Percentiles rank a stretch among this genome's conserved stretches.
Evolutionary conservation across 2,329 filamentous ascomycete genomes (phyloP).

Genomic region (Calonectria pauciramosa): DNA sequence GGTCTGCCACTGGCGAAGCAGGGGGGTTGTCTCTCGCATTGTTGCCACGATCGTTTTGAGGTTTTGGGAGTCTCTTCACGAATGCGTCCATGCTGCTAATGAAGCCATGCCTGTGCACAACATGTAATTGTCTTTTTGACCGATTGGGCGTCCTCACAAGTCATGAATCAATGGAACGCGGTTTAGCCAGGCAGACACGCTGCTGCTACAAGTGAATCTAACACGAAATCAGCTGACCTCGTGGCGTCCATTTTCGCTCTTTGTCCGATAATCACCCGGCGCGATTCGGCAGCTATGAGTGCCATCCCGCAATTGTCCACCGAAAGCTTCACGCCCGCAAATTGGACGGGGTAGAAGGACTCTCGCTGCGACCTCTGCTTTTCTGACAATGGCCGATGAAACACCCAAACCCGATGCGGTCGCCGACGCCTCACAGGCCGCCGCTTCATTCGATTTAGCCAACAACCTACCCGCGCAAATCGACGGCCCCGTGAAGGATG

Average conservation of each 20-base stretch:
- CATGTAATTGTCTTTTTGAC: not conserved
- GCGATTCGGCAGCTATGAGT: slow-evolving; percentile 28
- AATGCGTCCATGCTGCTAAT: slow-evolving; percentile 55
- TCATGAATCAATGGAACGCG: slow-evolving; percentile 30
- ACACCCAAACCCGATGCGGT: slow-evolving; percentile 35
- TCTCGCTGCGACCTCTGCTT: not conserved
- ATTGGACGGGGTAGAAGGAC: slow-evolving; percentile 12
- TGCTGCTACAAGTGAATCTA: slow-evolving; percentile 20
- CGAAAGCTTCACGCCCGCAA: slow-evolving; percentile 20
- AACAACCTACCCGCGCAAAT: slow-evolving; percentile 36
- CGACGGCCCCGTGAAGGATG: slow-evolving; percentile 52
- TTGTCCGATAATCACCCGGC: slow-evolving; percentile 44
- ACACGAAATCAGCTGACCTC: slow-evolving; percentile 58
- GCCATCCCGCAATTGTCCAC: slow-evolving; percentile 8
- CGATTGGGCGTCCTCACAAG: not conserved
- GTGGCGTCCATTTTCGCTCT: not conserved
- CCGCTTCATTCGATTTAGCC: slow-evolving; percentile 38
- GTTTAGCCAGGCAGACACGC: slow-evolving; percentile 31
- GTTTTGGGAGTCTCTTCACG: slow-evolving; percentile 48
- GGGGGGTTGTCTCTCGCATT: slow-evolving; percentile 24
- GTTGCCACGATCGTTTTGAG: slow-evolving; percentile 27
- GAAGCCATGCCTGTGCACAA: slow-evolving; percentile 23
- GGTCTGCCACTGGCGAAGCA: slow-evolving; percentile 25
- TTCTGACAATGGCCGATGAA: slow-evolving; percentile 50
- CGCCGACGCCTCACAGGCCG: slow-evolving; percentile 37